A percentile compares a stretch with the other conserved stretches of the same genome.
These are phyloP conservation scores for Quercus tomentella DNA, from an alignment of 331 rosid genomes.

Conservation along the genomic window DNA sequence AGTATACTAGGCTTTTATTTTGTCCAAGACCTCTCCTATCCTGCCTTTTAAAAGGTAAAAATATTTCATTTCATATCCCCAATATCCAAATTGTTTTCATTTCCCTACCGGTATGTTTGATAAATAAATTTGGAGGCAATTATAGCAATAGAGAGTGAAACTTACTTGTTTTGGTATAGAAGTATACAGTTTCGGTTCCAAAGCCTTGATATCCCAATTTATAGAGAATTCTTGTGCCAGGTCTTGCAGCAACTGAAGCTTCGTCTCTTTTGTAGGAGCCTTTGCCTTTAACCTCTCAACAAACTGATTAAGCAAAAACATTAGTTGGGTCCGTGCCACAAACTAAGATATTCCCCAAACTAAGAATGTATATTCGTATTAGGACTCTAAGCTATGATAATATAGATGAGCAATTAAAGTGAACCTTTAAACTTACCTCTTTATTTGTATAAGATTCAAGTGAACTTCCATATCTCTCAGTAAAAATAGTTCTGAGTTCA, in stretches of 20 bases:
- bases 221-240: slow-evolving; percentile 61
- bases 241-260: slow-evolving; percentile 57
- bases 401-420: background rate
- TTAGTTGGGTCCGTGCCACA: background rate
- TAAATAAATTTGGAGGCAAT: background rate
- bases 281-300: slow-evolving; percentile 41
- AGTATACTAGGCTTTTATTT: background rate
- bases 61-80: background rate
- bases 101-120: background rate
- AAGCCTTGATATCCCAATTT: slow-evolving; percentile 58
- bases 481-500: slow-evolving; percentile 53
- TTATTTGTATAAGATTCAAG: slow-evolving; percentile 37
- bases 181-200: slow-evolving; percentile 43
- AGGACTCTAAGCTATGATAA: background rate
- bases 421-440: slow-evolving; percentile 49
- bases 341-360: slow-evolving; percentile 1
- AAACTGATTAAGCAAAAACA: slow-evolving; percentile 36
- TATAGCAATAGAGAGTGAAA: background rate
- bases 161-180: slow-evolving; percentile 40
- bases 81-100: background rate
- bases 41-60: background rate
- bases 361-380: background rate
- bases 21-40: background rate
- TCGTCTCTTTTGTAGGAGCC: slow-evolving; percentile 48
- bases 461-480: slow-evolving; percentile 49